phyloP scores from a whole-genome alignment of 2,329 filamentous ascomycete genomes.

The Curvularia sp. region DNA sequence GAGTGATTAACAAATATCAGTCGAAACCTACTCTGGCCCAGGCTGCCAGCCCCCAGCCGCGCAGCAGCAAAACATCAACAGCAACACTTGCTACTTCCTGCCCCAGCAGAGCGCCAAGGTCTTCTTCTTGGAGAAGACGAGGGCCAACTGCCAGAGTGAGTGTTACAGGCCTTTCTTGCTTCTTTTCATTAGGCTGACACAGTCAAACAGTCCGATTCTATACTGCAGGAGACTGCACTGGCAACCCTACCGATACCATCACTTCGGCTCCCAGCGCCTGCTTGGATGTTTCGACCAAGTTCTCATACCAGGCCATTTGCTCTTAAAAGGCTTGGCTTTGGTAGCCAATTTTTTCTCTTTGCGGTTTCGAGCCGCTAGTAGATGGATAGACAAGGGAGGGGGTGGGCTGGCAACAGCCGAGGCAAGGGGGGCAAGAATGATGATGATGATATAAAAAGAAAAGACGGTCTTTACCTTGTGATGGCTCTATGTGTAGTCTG shows the following conservation, averaged over 20 bases:
- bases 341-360: neutral
- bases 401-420: neutral
- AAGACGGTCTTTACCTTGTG: neutral
- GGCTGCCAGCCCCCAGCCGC: conserved; percentile 2
- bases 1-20: neutral
- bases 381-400: neutral
- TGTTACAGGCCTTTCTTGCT: neutral
- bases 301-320: conserved; percentile 13
- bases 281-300: conserved; percentile 9
- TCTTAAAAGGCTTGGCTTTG: neutral
- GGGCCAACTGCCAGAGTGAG: conserved; percentile 14
- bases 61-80: conserved; percentile 15
- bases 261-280: conserved; percentile 11
- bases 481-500: neutral
- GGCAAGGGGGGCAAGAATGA: neutral
- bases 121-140: conserved; percentile 12
- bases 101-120: conserved; percentile 9
- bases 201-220: conserved; percentile 9
- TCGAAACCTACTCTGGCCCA: conserved; percentile 9
- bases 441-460: neutral
- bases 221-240: conserved; percentile 3
- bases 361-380: too few relatives aligned
- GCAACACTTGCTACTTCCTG: conserved; percentile 8
- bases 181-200: neutral
- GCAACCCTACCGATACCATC: conserved; percentile 1